These are phyloP conservation scores for Mallotus repandus DNA, from an alignment of 441 rosid species.

Conservation along the genomic window DNA sequence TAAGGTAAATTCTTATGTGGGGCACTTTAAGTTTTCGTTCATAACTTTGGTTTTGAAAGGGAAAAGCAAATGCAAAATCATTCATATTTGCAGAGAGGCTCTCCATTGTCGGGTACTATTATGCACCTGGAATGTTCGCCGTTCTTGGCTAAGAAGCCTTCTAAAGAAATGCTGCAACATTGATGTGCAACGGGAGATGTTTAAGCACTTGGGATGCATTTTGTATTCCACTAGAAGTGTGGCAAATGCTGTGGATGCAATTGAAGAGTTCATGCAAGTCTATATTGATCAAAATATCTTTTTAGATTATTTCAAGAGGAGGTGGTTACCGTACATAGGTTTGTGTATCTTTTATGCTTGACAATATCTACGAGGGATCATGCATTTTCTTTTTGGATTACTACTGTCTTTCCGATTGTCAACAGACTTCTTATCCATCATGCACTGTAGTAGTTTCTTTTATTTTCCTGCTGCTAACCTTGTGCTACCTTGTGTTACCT, in stretches of 20 bases:
- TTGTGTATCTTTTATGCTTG: conserved; percentile 23
- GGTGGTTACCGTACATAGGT: conserved; percentile 51
- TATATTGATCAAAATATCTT: conserved; percentile 50
- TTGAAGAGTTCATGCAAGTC: conserved; percentile 49
- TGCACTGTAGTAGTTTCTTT: not conserved
- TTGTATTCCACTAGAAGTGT: conserved; percentile 42
- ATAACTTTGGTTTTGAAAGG: conserved; percentile 7
- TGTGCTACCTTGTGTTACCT: not conserved
- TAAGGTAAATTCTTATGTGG: conserved; percentile 34
- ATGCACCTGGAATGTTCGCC: conserved; percentile 50
- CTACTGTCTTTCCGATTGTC: not conserved
- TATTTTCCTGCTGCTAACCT: not conserved
- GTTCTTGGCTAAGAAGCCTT: conserved; percentile 51
- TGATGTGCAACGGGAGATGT: conserved; percentile 50
- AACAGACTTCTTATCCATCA: not conserved
- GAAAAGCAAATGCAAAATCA: conserved; percentile 17
- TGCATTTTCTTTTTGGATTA: not conserved
- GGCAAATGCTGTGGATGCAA: conserved; percentile 32
- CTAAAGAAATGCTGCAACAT: conserved; percentile 43
- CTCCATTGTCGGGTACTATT: conserved; percentile 47
- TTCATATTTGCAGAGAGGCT: conserved; percentile 44
- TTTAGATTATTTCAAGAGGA: conserved; percentile 47
- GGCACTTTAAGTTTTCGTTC: conserved; percentile 10
- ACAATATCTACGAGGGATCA: not conserved
- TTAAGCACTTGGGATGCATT: conserved; percentile 47